phyloP scores from a whole-genome alignment of 1,284 basidiomycete species.

The Cutaneotrichosporon sp. region DNA sequence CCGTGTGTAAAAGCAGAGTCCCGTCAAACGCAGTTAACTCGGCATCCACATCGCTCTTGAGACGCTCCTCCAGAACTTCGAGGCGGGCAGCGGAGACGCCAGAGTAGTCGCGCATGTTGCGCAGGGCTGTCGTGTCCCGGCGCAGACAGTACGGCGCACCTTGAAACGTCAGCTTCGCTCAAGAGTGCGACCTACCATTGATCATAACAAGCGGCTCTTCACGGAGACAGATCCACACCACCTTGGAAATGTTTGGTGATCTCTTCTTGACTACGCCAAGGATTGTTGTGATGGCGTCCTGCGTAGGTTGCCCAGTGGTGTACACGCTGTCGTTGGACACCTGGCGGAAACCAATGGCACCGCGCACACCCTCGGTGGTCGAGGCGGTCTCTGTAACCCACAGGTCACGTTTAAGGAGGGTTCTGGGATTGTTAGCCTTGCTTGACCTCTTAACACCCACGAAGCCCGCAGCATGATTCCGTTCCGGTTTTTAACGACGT shows the following conservation, averaged over 20 bases:
- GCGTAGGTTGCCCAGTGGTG: constrained; percentile 80
- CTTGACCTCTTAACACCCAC: constrained; percentile 49
- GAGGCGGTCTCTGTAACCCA: constrained; percentile 71
- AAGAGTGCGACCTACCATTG: constrained; percentile 57
- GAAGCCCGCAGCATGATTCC: constrained; percentile 87
- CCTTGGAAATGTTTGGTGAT: constrained; percentile 59
- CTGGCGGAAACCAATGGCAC: constrained; percentile 90
- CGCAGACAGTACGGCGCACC: constrained; percentile 51
- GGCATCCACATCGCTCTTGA: constrained; percentile 80
- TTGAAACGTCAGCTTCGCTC: too few species aligned
- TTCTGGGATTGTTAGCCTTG: constrained; percentile 5
- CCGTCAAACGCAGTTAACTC: constrained; percentile 82
- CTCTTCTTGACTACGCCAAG: constrained; percentile 62
- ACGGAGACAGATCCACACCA: constrained; percentile 88
- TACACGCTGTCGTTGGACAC: constrained; percentile 80
- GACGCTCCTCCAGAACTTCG: constrained; percentile 83
- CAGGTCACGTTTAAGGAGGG: constrained; percentile 69
- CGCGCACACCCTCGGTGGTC: constrained; percentile 65
- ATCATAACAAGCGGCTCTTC: constrained; percentile 88
- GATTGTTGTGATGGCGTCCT: constrained; percentile 82
- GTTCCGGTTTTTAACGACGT: constrained; percentile 87
- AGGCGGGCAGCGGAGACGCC: constrained; percentile 84
- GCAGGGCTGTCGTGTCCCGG: constrained; percentile 69
- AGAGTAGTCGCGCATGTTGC: constrained; percentile 85
- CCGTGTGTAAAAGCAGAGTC: constrained; percentile 79